Evolutionary conservation across 768 basidiomycete species (phyloP).

Genomic region (Pisolithus marmoratus): DNA sequence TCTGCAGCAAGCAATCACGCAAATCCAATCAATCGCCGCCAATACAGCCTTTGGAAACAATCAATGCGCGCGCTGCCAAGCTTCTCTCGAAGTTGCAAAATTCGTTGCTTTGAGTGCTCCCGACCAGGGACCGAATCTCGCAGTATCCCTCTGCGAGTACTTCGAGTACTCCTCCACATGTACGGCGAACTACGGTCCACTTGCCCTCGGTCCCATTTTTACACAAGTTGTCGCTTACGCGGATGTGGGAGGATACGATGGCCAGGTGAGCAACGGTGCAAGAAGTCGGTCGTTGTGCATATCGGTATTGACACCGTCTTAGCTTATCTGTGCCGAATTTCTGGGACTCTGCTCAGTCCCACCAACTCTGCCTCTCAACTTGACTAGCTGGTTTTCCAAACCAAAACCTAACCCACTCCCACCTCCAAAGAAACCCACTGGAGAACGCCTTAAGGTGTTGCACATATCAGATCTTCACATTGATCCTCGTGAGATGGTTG

Average conservation of each 20-base stretch:
- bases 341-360: constrained; percentile 50
- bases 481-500: constrained; percentile 52
- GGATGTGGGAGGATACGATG: constrained; percentile 67
- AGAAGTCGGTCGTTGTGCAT: neutral
- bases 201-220: constrained; percentile 51
- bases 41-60: constrained; percentile 50
- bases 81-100: constrained; percentile 56
- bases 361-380: constrained; percentile 52
- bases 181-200: constrained; percentile 39
- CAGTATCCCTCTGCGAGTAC: constrained; percentile 54
- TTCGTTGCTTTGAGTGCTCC: constrained; percentile 63
- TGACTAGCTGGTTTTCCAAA: constrained; percentile 68
- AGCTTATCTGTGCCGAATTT: constrained; percentile 61
- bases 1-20: constrained; percentile 46
- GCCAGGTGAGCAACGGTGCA: constrained; percentile 43
- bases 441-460: constrained; percentile 62
- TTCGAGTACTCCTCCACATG: constrained; percentile 52
- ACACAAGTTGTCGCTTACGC: constrained; percentile 71
- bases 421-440: constrained; percentile 50
- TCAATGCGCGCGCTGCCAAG: constrained; percentile 55
- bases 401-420: constrained; percentile 69
- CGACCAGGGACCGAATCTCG: constrained; percentile 49
- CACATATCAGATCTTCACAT: constrained; percentile 77
- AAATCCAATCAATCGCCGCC: constrained; percentile 49
- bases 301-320: neutral